A percentile compares a stretch with the other conserved stretches of the same genome.
Evolutionary conservation across 1,139 yeast genomes (phyloP).

Genomic region (Nakaseomyces delphensis): DNA sequence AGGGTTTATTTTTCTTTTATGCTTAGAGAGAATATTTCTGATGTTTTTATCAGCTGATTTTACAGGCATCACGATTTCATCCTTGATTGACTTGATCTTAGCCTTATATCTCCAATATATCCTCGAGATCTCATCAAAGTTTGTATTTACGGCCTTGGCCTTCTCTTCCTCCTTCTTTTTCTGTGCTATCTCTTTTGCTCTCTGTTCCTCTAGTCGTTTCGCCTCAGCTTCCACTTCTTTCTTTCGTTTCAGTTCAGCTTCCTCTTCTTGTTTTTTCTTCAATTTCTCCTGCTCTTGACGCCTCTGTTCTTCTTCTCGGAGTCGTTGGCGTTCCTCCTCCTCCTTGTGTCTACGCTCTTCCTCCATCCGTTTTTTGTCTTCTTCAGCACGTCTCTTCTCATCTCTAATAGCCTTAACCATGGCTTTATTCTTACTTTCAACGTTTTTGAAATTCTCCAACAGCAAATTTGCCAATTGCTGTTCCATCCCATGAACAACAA

Average conservation of each 20-base stretch:
- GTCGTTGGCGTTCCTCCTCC: slow-evolving; percentile 14
- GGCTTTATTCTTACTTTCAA: slow-evolving; percentile 7
- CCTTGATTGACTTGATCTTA: slow-evolving; percentile 53
- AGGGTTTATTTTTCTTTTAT: slow-evolving; percentile 72
- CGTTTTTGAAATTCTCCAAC: background rate
- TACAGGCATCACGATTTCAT: slow-evolving; percentile 45
- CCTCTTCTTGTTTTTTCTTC: slow-evolving; percentile 11
- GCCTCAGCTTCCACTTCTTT: slow-evolving; percentile 14
- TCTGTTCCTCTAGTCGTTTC: slow-evolving; percentile 15
- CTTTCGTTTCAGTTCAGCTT: slow-evolving; percentile 10
- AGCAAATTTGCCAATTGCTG: slow-evolving; percentile 1
- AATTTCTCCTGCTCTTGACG: slow-evolving; percentile 13
- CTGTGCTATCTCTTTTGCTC: slow-evolving; percentile 11
- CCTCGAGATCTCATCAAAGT: slow-evolving; percentile 34
- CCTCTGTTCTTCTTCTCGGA: slow-evolving; percentile 14
- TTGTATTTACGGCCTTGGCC: slow-evolving; percentile 11
- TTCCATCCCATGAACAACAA: background rate
- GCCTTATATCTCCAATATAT: slow-evolving; percentile 46
- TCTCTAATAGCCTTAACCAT: slow-evolving; percentile 6
- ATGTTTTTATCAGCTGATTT: slow-evolving; percentile 37
- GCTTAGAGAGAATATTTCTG: slow-evolving; percentile 36
- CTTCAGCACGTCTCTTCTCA: slow-evolving; percentile 11
- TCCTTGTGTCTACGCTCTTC: slow-evolving; percentile 15
- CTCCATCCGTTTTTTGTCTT: slow-evolving; percentile 8
- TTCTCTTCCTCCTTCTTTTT: slow-evolving; percentile 8